Evolutionary conservation across 805 yeast species (phyloP), one percentile per base, ranked within the genome.

Genomic region (Spathaspora arborariae): DNA sequence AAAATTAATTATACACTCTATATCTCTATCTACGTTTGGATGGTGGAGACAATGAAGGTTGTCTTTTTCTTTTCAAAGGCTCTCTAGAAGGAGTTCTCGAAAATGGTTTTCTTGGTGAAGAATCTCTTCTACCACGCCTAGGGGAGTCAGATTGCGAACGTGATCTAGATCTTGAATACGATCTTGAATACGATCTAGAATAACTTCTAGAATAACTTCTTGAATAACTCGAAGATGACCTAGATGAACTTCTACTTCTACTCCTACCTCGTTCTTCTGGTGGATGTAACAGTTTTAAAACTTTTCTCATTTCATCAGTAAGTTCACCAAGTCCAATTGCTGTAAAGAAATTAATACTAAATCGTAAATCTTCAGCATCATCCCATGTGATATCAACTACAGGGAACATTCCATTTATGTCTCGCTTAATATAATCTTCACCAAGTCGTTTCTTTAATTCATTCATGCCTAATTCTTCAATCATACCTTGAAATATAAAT

Each of bases 301-400:
- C 70, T 4, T 70, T 75, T 65, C 98, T 78, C 95, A 91, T 85
- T 1, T 70, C 78, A 34, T 88, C 96, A 0, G 98, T 91, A 47
- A 92, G 61, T 2, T 77, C 75, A 39, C 97, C 97, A 42, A 92
- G 62, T 0, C 95, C 95, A 51, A 92, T 89, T 1, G 97, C 97
- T 0, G 97, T 92, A 64, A 92, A 92, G 61, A 76, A 92, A 59
- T 92, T 92, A 59, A 90, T 89, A 1, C 95, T 77, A 60, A 91
- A 92, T 49, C 92, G 72, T 11, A 84, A 67, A 52, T 78, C 68
- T 8, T 80, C 83, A 5, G 74, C 70, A 45, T 73, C 74, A 1
- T 64, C 37, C 53, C 54, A 49, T 6, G 53, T 39, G 22, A 61
- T 64, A 13, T 64, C 64, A 18, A 59, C 54, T 20, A 53, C 58